These are phyloP conservation scores for Lachancea thermotolerans DNA, from an alignment of 805 yeast species.

Conservation along the genomic window DNA sequence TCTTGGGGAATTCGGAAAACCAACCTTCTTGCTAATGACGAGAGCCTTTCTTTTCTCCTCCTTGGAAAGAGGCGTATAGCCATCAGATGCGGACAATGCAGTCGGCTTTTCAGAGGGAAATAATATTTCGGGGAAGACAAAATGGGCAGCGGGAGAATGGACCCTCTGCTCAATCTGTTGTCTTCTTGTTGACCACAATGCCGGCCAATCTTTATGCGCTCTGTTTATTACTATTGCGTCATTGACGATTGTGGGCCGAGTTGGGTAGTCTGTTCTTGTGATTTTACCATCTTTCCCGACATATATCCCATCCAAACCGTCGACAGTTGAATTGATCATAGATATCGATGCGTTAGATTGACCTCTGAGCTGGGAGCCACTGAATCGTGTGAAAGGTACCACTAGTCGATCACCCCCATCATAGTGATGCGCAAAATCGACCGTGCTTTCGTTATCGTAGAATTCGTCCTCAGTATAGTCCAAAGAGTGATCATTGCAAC, in stretches of 20 bases:
- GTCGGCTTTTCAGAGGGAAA: slow-evolving; percentile 10
- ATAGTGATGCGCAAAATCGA: slow-evolving; percentile 4
- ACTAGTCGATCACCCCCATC: neutral
- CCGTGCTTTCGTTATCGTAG: slow-evolving; percentile 28
- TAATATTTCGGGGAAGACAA: slow-evolving; percentile 19
- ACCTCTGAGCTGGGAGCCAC: slow-evolving; percentile 11
- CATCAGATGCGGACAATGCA: slow-evolving; percentile 9
- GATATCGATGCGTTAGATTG: slow-evolving; percentile 3
- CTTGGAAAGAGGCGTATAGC: slow-evolving; percentile 21
- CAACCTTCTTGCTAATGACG: slow-evolving; percentile 18
- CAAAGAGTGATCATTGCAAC: slow-evolving; percentile 22
- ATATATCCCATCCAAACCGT: slow-evolving; percentile 18
- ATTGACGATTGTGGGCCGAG: slow-evolving; percentile 26
- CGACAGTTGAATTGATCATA: slow-evolving; percentile 1
- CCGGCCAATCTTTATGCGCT: slow-evolving; percentile 18
- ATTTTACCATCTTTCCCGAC: slow-evolving; percentile 28
- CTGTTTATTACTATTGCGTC: slow-evolving; percentile 29
- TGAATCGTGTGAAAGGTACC: slow-evolving; percentile 3
- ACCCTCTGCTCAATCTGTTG: slow-evolving; percentile 15
- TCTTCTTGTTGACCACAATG: slow-evolving; percentile 19
- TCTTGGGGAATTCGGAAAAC: slow-evolving; percentile 33
- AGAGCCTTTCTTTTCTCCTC: slow-evolving; percentile 20
- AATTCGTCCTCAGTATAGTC: slow-evolving; percentile 30
- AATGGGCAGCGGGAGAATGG: slow-evolving; percentile 10
- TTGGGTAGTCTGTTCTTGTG: slow-evolving; percentile 32